Evolutionary conservation across 306 rosid genomes (phyloP), one percentile per base, ranked within the genome.

Genomic region (Cyamopsis tetragonoloba): DNA sequence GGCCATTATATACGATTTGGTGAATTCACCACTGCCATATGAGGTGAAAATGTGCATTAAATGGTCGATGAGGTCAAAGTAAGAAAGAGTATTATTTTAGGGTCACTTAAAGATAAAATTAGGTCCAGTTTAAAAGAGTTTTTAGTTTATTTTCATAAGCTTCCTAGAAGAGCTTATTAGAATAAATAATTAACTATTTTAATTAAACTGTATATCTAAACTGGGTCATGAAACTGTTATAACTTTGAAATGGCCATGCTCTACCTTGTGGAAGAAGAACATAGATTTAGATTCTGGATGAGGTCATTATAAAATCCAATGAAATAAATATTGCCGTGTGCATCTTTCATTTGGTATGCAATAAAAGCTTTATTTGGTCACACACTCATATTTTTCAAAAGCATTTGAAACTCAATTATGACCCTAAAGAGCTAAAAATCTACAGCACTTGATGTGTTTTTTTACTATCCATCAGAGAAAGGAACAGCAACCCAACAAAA

Each of bases 241-340:
- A 44, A 66, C 59, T 35, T 60, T 35, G 30, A 54, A 51, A 70
- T 58, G 46, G 23, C 13, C 66, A 57, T 64, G 68, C 60, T 67
- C 34, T 62, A 76, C 63, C 82, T 77, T 82, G 82, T 75, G 69
- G 73, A 62, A 73, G 86, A 72, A 77, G 79, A 77, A 75, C 77
- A 69, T 83, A 65, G 86, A 83, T 87, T 89, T 83, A 65, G 86
- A 83, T 87, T 89, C 79, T 67, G 84, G 77, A 79, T 81, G 85
- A 85, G 79, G 71, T 81, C 89, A 87, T 64, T 26, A 67, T 63
- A 55, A 76, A 81, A 87, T 81, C 85, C 63, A 73, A 75, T 65
- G 81, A 76, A 76, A 58, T 81, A 48, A 85, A 81, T 77, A 81
- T 70, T 81, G 73, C 83, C 86, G 88, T 85, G 86, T 73, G 77